Base-by-base conservation (phyloP, 2,329 filamentous ascomycete genomes). In the Ophiostoma triangulosporum region DNA sequence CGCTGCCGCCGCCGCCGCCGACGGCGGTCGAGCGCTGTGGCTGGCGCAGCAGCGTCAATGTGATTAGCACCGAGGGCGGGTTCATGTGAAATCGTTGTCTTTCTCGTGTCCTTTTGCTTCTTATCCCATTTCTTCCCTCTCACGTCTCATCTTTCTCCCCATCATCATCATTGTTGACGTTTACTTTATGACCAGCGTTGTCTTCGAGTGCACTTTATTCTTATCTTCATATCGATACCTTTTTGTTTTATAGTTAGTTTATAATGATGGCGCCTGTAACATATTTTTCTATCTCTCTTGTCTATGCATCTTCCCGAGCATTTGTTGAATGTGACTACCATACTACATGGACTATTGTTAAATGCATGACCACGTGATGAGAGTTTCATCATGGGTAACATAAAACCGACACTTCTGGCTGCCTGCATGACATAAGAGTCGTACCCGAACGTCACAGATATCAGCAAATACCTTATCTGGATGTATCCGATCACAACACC, bases 41-140 rank as follows among this genome's bases (percentile, higher is more conserved):
- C 56, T 81, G 77, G 77, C 73, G 77, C 32, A 72, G 74, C 24
- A 78, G 74, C 57, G 72, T 80, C 29, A 74, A 75, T 29, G 73
- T 80, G 12, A 70, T 78, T 49, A 70, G 70, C 17, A 62, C 64
- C 52, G 78, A 82, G 43, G 74, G 76, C 32, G 74, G 73, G 20
- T 78, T 81, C 59, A 61, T 80, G 36, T 81, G 63, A 74, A n/a
- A n/a, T n/a, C n/a, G n/a, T n/a, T 24, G 38, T 12, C 9, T 3
- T 24, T 12, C 20, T 3, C 20, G 5, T 43, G 5, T 43, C 9
- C 20, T 17, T 43, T 43, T 11, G 5, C 22, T 24, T 43, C 22
- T 43, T 36, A 6, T 17, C n/a, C n/a, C 14, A 4, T 15, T 3
- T 36, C 35, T 6, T 3, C 8, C 17, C 20, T 48, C 6, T 29